Conservation (phyloP, 2,329 filamentous ascomycete species). For the Fusarium dlaminii region DNA sequence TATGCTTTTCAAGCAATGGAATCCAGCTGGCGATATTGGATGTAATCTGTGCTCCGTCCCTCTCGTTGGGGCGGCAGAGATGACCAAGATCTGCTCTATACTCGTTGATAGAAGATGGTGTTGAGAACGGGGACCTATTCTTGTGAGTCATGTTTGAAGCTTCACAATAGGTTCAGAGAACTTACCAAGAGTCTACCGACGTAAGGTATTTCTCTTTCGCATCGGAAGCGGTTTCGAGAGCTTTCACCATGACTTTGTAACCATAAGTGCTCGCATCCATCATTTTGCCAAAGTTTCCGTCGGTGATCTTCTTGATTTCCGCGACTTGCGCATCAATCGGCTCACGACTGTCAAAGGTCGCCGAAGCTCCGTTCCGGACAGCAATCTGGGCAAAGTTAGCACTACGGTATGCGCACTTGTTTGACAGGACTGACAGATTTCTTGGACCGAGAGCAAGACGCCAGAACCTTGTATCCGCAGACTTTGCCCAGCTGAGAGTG, state of each 20-base stretch:
- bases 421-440: conserved; percentile 17
- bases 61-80: conserved; percentile 34
- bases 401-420: background rate
- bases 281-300: conserved; percentile 46
- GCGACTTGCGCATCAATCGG: conserved; percentile 44
- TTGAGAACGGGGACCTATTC: conserved; percentile 41
- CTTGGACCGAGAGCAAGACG: conserved; percentile 48
- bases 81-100: conserved; percentile 41
- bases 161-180: background rate
- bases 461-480: conserved; percentile 50
- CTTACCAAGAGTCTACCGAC: conserved; percentile 49
- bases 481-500: conserved; percentile 44
- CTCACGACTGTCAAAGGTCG: conserved; percentile 46
- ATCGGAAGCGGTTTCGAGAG: conserved; percentile 39
- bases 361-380: conserved; percentile 44
- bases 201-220: conserved; percentile 44
- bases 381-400: conserved; percentile 32
- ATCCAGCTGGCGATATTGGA: conserved; percentile 22
- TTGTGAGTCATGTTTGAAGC: too few relatives aligned
- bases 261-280: conserved; percentile 47
- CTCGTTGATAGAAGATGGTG: conserved; percentile 32
- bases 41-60: conserved; percentile 25
- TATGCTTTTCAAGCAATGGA: conserved; percentile 35
- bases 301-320: conserved; percentile 45
- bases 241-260: conserved; percentile 44